These are phyloP conservation scores for Pelargonium exstipulatum DNA, from an alignment of 441 rosid genomes.

Conservation along the genomic window DNA sequence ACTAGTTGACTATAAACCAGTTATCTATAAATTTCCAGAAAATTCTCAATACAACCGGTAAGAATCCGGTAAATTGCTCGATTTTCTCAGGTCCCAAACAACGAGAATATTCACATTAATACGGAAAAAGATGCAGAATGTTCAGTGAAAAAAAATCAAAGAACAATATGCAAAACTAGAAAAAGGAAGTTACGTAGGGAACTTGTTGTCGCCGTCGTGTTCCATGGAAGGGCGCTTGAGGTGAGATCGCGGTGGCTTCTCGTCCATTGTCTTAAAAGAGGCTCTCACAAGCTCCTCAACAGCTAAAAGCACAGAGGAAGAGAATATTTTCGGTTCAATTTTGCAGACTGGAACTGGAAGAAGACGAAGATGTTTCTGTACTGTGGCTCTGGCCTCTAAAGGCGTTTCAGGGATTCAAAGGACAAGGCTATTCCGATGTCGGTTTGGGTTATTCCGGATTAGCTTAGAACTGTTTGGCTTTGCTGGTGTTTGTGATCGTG, in stretches of 20 bases:
- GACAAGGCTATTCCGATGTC: constrained; percentile 3
- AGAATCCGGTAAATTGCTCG: not conserved
- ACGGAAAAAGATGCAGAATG: not conserved
- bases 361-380: not conserved
- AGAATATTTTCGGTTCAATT: not conserved
- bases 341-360: not conserved
- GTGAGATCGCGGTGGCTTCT: constrained; percentile 4
- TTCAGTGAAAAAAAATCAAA: not conserved
- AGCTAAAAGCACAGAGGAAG: not conserved
- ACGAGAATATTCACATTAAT: not conserved
- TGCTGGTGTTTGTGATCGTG: not conserved
- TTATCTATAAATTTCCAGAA: not conserved
- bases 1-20: no score
- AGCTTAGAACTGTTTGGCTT: not conserved
- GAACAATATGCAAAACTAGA: not conserved
- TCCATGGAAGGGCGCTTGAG: not conserved
- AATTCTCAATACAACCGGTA: not conserved
- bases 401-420: not conserved
- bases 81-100: not conserved
- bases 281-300: not conserved
- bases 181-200: not conserved
- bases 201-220: not conserved
- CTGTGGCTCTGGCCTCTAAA: not conserved
- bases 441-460: not conserved
- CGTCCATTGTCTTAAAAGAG: not conserved